These are phyloP conservation scores for Solanum sparsipilum DNA, from an alignment of 257 asterid genomes.

Conservation along the genomic window DNA sequence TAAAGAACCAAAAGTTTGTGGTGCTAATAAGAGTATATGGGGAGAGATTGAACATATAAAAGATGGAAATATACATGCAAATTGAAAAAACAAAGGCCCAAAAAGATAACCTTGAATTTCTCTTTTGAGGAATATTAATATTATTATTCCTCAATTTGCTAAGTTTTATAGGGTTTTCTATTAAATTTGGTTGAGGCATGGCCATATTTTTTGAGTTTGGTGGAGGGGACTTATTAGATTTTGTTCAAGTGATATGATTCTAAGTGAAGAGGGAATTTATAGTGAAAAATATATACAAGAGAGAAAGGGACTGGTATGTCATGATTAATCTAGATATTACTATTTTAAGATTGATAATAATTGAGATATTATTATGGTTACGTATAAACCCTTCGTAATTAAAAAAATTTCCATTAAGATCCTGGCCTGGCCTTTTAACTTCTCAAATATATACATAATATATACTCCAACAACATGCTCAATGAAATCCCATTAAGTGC, in stretches of 20 bases:
- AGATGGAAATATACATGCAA: slow-evolving; percentile 30
- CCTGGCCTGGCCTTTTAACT: not conserved
- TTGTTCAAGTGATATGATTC: not conserved
- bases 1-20: slow-evolving; percentile 60
- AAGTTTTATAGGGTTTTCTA: slow-evolving; percentile 11
- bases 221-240: not conserved
- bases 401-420: not conserved
- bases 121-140: slow-evolving; percentile 7
- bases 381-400: not conserved
- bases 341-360: slow-evolving; percentile 16
- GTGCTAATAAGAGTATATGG: slow-evolving; percentile 35
- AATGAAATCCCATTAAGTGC: no score
- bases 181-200: slow-evolving; percentile 6
- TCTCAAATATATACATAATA: not conserved
- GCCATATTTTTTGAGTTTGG: slow-evolving; percentile 13
- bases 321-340: not conserved
- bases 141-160: slow-evolving; percentile 11
- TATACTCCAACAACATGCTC: no score
- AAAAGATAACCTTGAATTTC: slow-evolving; percentile 24
- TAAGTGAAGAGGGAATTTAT: slow-evolving; percentile 11
- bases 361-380: slow-evolving; percentile 8
- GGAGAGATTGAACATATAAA: slow-evolving; percentile 44
- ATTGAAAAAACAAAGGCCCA: slow-evolving; percentile 28
- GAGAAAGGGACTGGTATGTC: not conserved
- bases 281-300: not conserved